Conservation (phyloP, 2,329 filamentous ascomycete genomes). For the Fusarium newnesense region DNA sequence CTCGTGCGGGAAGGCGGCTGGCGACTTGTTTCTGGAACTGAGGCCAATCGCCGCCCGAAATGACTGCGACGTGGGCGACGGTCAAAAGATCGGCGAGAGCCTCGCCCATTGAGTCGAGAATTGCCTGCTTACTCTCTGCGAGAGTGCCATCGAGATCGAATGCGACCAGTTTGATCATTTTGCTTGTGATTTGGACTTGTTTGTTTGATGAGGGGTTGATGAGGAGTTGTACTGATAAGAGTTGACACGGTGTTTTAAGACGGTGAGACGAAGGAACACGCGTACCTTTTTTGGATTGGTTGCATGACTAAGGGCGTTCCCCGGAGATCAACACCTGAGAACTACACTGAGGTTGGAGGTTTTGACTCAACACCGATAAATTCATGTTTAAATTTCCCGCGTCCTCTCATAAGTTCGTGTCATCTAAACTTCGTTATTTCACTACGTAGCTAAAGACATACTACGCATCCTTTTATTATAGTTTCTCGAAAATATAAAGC, state of each 20-base stretch:
- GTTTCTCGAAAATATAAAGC: no score
- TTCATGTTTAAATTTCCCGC: neutral
- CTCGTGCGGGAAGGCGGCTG: constrained; percentile 9
- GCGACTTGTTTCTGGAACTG: constrained; percentile 21
- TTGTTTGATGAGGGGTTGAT: neutral
- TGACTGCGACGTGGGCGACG: constrained; percentile 17
- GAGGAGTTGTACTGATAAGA: neutral
- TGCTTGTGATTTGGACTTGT: neutral
- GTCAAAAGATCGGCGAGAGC: constrained; percentile 12
- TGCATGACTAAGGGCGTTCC: neutral
- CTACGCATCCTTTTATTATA: no score
- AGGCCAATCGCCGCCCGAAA: constrained; percentile 19
- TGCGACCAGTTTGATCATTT: constrained; percentile 19
- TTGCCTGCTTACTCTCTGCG: constrained; percentile 18
- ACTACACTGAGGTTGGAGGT: no score
- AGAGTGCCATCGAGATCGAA: constrained; percentile 25
- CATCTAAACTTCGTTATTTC: neutral
- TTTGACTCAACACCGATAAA: neutral
- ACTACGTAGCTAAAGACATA: neutral
- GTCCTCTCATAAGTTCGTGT: neutral
- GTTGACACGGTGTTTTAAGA: neutral
- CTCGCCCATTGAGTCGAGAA: constrained; percentile 18
- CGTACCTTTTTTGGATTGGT: neutral
- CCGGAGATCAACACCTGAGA: neutral
- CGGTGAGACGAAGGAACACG: neutral